Conservation (phyloP, 192 early-diverging fungal species). For the Umbelopsis sp. region DNA sequence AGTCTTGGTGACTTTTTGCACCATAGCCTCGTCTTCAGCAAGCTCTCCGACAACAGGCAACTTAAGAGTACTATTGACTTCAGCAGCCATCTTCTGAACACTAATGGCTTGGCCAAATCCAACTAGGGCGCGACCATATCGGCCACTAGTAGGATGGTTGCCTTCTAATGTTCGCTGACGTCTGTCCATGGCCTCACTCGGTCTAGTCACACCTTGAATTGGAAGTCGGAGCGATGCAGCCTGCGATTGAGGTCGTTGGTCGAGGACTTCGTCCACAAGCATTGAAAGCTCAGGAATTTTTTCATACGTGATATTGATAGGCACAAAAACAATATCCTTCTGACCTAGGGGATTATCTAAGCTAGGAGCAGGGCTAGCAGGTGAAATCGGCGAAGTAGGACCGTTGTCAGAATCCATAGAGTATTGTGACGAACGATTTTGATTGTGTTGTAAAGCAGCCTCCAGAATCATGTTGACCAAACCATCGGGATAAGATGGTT, state of each 20-base stretch:
- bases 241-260: slow-evolving; percentile 28
- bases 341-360: slow-evolving; percentile 18
- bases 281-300: slow-evolving; percentile 35
- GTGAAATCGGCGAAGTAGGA: slow-evolving; percentile 24
- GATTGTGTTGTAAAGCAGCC: slow-evolving; percentile 37
- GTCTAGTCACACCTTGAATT: slow-evolving; percentile 16
- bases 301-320: slow-evolving; percentile 44
- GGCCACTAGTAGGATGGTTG: slow-evolving; percentile 5
- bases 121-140: slow-evolving; percentile 27
- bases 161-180: slow-evolving; percentile 24
- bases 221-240: not conserved
- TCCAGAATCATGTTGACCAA: slow-evolving; percentile 42
- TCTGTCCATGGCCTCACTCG: slow-evolving; percentile 39
- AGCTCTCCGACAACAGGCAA: not conserved
- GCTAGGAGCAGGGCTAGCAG: slow-evolving; percentile 29
- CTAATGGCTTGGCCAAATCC: slow-evolving; percentile 37
- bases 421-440: slow-evolving; percentile 23
- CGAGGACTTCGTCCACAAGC: slow-evolving; percentile 39
- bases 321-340: slow-evolving; percentile 36
- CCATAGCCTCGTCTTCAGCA: slow-evolving; percentile 14
- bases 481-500: slow-evolving; percentile 32
- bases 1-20: slow-evolving; percentile 23
- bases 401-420: not conserved
- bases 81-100: slow-evolving; percentile 29
- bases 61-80: not conserved